Evolutionary conservation across 306 rosid genomes (phyloP), one percentile per base, ranked within the genome.

Genomic region (Cucumis melo): DNA sequence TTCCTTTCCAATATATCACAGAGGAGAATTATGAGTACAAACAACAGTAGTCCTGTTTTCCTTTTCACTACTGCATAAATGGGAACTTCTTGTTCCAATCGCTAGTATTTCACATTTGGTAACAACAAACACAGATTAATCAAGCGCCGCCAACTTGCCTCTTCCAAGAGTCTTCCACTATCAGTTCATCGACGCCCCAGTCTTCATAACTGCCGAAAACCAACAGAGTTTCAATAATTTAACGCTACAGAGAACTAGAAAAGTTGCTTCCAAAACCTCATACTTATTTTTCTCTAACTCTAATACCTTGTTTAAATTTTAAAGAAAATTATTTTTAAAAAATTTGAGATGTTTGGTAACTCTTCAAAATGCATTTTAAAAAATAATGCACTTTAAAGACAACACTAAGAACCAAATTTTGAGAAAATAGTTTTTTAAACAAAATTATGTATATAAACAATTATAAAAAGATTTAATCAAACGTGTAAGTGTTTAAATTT

Each of bases 81-180:
- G 50, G 53, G 73, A 66, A 41, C 32, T n/a, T 32, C 5, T 32
- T 32, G 32, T 32, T 32, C 55, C 3, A 67, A 42, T 21, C 36
- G 19, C 55, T 21, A 42, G 13, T 13, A n/a, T 39, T 53, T 65
- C 74, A 23, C 36, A 70, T 20, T 24, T n/a, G 39, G 39, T 16
- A 16, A 48, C 58, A 46, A 56, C 76, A 6, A 13, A 72, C 57
- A 67, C 72, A 14, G 50, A 50, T 48, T 16, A 79, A 82, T 91
- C 85, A 93, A 60, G 87, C 85, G 27, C 98, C 98, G 71, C 97
- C 98, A 19, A 94, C 97, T 83, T 94, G 98, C 89, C 88, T 94
- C 89, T 94, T 94, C 96, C 97, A 91, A 3, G 99, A 92, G 88
- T 94, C 99, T 85, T 94, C 96, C 79, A 92, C 96, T 54, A 94